Conservation (phyloP, 345 rosid species). For the Capsella bursapastoris region DNA sequence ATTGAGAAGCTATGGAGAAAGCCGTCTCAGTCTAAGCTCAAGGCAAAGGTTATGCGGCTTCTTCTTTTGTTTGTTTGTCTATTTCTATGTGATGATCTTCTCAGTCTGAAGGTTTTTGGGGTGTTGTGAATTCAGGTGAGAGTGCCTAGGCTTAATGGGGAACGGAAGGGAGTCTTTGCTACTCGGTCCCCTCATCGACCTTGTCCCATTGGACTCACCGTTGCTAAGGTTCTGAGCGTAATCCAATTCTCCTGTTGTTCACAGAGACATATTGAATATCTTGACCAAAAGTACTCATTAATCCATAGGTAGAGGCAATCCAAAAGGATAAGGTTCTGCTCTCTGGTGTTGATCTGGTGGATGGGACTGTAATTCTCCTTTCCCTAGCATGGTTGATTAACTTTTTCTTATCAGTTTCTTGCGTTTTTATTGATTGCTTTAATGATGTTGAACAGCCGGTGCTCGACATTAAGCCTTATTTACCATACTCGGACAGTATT, state of each 20-base stretch:
- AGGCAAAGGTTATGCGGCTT: slow-evolving; percentile 67
- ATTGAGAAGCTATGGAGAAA: slow-evolving; percentile 91
- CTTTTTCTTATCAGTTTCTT: background rate
- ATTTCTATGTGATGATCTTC: slow-evolving; percentile 21
- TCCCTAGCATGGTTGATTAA: background rate
- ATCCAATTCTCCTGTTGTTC: background rate
- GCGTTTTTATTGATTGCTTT: slow-evolving; percentile 3
- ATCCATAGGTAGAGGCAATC: slow-evolving; percentile 74
- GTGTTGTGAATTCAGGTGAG: slow-evolving; percentile 64
- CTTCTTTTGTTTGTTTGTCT: background rate
- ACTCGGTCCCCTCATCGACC: slow-evolving; percentile 94
- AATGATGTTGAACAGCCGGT: slow-evolving; percentile 66
- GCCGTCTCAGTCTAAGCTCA: slow-evolving; percentile 84
- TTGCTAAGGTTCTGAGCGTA: slow-evolving; percentile 67
- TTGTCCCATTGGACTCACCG: slow-evolving; percentile 91
- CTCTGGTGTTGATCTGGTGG: slow-evolving; percentile 93
- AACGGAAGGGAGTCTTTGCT: slow-evolving; percentile 82
- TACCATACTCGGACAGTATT: slow-evolving; percentile 84
- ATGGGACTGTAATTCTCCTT: slow-evolving; percentile 78
- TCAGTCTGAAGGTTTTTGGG: slow-evolving; percentile 36
- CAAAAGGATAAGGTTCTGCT: slow-evolving; percentile 71
- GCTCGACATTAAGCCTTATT: slow-evolving; percentile 88
- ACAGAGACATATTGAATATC: background rate
- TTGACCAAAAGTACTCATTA: background rate
- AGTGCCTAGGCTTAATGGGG: slow-evolving; percentile 91